These are phyloP conservation scores for Dalechampia spathulata DNA, from an alignment of 441 rosid genomes.

Conservation along the genomic window DNA sequence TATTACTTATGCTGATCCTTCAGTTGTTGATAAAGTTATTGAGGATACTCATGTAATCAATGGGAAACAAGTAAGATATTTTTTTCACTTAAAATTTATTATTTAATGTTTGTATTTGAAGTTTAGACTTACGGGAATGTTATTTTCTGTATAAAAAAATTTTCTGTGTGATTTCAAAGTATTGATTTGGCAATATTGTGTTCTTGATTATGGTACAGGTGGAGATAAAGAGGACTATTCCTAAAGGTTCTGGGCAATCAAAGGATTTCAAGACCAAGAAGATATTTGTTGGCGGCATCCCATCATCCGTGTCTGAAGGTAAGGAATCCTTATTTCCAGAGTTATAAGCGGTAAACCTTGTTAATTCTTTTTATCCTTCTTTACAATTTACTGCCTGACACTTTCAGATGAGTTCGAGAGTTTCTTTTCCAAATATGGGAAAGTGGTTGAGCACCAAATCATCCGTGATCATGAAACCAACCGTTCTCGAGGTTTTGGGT, in stretches of 20 bases:
- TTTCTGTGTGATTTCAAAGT: too few species aligned
- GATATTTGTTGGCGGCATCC: constrained; percentile 90
- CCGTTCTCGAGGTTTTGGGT: constrained; percentile 82
- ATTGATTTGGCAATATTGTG: too few species aligned
- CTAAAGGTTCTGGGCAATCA: constrained; percentile 70
- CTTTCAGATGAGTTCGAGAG: constrained; percentile 62
- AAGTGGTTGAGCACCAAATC: constrained; percentile 70
- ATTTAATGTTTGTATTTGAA: neutral
- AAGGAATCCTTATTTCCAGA: constrained; percentile 4
- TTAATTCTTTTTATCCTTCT: too few species aligned
- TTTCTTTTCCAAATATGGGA: constrained; percentile 69
- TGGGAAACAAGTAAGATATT: constrained; percentile 59
- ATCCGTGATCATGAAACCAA: constrained; percentile 88
- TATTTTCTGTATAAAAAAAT: too few species aligned
- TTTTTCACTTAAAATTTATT: neutral
- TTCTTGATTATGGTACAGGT: constrained; percentile 43
- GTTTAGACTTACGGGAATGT: too few species aligned
- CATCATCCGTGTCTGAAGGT: constrained; percentile 74
- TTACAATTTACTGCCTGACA: neutral
- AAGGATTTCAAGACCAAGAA: constrained; percentile 82
- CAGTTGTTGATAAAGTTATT: constrained; percentile 78
- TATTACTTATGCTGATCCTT: constrained; percentile 82
- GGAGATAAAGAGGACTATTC: constrained; percentile 88
- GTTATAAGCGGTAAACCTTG: too few species aligned
- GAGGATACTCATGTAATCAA: constrained; percentile 66